phyloP scores from a whole-genome alignment of 441 rosid genomes.

The Bocquillonia castaneifolia region DNA sequence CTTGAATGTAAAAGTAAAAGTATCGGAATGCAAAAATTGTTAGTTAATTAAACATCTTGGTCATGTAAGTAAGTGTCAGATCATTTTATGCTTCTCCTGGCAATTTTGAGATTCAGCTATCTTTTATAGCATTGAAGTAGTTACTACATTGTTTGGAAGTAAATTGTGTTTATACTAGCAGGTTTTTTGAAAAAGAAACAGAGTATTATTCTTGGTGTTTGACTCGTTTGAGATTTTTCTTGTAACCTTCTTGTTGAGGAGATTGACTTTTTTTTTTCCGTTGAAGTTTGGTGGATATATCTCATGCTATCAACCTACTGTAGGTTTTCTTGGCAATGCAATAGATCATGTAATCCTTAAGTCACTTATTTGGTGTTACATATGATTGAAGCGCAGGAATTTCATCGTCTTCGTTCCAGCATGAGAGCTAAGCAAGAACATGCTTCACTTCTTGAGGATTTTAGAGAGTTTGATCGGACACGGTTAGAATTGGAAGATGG shows the following conservation, averaged over 20 bases:
- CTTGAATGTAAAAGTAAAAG: not conserved
- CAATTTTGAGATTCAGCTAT: not conserved
- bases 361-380: constrained; percentile 25
- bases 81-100: not conserved
- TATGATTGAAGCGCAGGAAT: constrained; percentile 73
- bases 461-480: constrained; percentile 87
- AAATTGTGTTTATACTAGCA: not conserved
- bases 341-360: not conserved
- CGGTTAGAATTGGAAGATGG: constrained; percentile 91
- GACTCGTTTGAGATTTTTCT: not conserved
- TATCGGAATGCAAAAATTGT: not conserved
- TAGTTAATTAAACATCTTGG: not conserved
- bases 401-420: constrained; percentile 82
- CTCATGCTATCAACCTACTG: not conserved
- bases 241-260: not conserved
- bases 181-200: too few relatives aligned
- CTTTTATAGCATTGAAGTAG: not conserved
- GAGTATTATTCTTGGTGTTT: too few relatives aligned
- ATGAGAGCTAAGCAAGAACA: constrained; percentile 89
- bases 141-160: not conserved
- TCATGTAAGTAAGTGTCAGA: not conserved
- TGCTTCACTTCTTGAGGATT: constrained; percentile 92
- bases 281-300: not conserved
- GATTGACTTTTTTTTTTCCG: not conserved
- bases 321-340: not conserved